Conservation (phyloP, 208 protist species). For the Trypanosoma cruzi region DNA sequence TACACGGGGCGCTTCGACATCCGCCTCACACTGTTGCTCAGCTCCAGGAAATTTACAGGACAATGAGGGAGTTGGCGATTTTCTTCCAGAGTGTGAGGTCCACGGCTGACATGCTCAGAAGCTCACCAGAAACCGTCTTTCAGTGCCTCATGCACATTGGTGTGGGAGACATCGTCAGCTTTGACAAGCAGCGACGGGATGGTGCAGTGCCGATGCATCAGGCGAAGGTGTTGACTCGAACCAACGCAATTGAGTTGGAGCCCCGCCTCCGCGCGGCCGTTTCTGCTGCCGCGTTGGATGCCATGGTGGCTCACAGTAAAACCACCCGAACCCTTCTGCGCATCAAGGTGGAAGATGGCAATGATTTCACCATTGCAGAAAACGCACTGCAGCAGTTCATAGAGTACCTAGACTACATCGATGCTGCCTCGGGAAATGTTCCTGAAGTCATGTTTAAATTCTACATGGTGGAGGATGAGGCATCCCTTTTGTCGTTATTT, state of each 20-base stretch:
- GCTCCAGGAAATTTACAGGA: constrained; percentile 59
- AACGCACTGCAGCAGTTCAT: constrained; percentile 54
- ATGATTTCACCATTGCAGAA: constrained; percentile 79
- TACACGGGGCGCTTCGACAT: constrained; percentile 77
- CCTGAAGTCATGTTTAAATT: constrained; percentile 64
- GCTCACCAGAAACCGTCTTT: constrained; percentile 70
- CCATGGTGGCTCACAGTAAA: constrained; percentile 65
- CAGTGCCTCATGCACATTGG: constrained; percentile 90
- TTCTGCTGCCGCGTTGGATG: constrained; percentile 58
- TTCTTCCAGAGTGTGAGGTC: constrained; percentile 63
- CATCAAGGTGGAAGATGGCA: constrained; percentile 90
- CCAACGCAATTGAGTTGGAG: constrained; percentile 69
- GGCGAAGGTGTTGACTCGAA: constrained; percentile 84
- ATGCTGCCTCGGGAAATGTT: constrained; percentile 43
- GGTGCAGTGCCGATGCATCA: constrained; percentile 91
- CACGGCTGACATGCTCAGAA: constrained; percentile 40
- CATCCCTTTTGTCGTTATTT: constrained; percentile 56
- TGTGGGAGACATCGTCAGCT: constrained; percentile 69
- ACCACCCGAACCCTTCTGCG: constrained; percentile 68
- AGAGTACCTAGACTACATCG: constrained; percentile 86
- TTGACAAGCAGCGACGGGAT: constrained; percentile 79
- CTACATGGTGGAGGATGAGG: constrained; percentile 86
- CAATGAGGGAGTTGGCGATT: constrained; percentile 56
- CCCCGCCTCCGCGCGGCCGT: constrained; percentile 52
- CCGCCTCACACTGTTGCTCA: constrained; percentile 65